Percentiles rank a stretch among this genome's conserved stretches.
These are phyloP conservation scores for Trichoderma sp. DNA, from an alignment of 2,329 filamentous ascomycete species.

Conservation along the genomic window DNA sequence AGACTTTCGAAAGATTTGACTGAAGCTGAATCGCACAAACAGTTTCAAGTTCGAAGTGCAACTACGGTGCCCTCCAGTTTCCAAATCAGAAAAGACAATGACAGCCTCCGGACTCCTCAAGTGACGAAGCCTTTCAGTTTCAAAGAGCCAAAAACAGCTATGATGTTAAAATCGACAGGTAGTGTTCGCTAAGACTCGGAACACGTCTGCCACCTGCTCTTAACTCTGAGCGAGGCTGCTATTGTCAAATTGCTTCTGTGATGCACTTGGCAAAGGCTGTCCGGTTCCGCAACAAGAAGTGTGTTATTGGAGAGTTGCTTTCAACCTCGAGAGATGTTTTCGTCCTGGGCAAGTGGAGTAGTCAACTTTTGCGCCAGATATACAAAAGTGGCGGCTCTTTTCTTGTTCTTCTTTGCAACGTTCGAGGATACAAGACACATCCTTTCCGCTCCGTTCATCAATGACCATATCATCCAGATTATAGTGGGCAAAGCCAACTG, in stretches of 20 bases:
- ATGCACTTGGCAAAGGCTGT: neutral
- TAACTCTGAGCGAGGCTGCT: neutral
- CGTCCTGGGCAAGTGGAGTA: neutral
- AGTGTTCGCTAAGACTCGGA: neutral
- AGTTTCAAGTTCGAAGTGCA: neutral
- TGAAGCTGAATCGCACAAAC: neutral
- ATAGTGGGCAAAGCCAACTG: neutral
- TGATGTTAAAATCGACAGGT: neutral
- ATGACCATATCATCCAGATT: neutral
- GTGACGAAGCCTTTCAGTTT: neutral
- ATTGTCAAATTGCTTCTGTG: neutral
- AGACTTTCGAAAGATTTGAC: neutral
- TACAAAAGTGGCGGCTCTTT: neutral
- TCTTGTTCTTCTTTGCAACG: neutral
- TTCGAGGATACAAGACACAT: neutral
- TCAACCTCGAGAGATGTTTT: neutral
- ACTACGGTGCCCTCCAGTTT: neutral
- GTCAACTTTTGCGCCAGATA: neutral
- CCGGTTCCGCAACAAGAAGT: neutral
- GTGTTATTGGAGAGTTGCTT: neutral
- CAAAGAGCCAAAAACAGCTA: neutral
- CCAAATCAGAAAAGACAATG: neutral
- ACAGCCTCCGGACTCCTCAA: neutral
- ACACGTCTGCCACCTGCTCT: neutral
- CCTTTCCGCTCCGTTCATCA: neutral